Percentiles rank a stretch among this genome's conserved stretches.
Evolutionary conservation across 352 stramenopile species (phyloP).

Genomic region (Pythium apleroticum): DNA sequence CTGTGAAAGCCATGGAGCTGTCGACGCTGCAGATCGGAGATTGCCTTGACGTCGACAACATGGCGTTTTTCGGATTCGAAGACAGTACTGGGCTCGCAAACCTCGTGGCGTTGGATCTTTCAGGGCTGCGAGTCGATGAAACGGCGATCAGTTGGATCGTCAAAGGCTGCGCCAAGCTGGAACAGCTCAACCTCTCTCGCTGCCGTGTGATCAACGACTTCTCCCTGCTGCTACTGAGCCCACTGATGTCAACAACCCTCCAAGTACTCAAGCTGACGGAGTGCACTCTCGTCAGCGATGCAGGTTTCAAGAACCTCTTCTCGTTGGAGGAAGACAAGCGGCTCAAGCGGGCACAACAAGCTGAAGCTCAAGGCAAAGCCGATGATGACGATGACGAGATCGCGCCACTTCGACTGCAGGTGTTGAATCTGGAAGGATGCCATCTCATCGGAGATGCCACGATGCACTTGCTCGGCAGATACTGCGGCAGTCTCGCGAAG

Average conservation of each 20-base stretch:
- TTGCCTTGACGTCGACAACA: slow-evolving; percentile 60
- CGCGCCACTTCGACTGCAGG: slow-evolving; percentile 16
- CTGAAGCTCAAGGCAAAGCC: neutral
- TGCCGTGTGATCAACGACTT: slow-evolving; percentile 60
- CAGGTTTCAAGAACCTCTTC: slow-evolving; percentile 53
- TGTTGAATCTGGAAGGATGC: slow-evolving; percentile 65
- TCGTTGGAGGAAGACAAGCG: slow-evolving; percentile 20
- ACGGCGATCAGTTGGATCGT: slow-evolving; percentile 71
- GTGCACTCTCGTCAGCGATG: slow-evolving; percentile 45
- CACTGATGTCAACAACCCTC: slow-evolving; percentile 33
- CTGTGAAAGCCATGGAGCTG: slow-evolving; percentile 33
- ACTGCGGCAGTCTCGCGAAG: slow-evolving; percentile 39
- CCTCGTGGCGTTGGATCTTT: slow-evolving; percentile 41
- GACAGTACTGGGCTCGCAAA: slow-evolving; percentile 33
- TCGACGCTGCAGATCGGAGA: slow-evolving; percentile 42
- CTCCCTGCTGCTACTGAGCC: slow-evolving; percentile 49
- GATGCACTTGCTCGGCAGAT: slow-evolving; percentile 34
- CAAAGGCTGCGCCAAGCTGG: slow-evolving; percentile 45
- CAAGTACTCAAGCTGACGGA: slow-evolving; percentile 45
- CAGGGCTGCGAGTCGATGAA: slow-evolving; percentile 54
- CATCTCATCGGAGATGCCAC: slow-evolving; percentile 42
- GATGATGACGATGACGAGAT: slow-evolving; percentile 33
- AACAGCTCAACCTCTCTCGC: slow-evolving; percentile 47
- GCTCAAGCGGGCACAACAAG: neutral
- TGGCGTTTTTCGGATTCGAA: slow-evolving; percentile 79